Base-by-base conservation (phyloP, 2,329 filamentous ascomycete genomes). In the Hypoxylon rubiginosum region DNA sequence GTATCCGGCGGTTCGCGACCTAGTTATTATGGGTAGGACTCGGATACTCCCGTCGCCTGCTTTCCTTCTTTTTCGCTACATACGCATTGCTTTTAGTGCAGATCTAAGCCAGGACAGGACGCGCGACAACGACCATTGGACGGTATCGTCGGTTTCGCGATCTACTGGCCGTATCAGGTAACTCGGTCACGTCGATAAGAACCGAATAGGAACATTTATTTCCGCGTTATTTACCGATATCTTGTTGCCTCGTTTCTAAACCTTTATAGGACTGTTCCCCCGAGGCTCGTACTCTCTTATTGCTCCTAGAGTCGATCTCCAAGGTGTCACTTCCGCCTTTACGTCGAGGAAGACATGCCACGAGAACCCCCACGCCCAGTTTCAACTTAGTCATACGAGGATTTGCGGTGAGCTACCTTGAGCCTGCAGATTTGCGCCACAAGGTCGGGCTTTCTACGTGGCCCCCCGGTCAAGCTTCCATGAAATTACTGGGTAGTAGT, bases 1-100 rank as follows among this genome's bases (percentile, higher is more conserved):
- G 64, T 30, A 64, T 52, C 67, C 64, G 64, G 58, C 56, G 64
- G 64, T 52, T 54, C 43, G 43, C 45, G 58, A 36, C 64, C 55
- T 56, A 61, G 56, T 53, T n/a, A 41, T 26, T 39, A 15, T 34
- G 41, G 24, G 28, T 10, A 39, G 21, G 11, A 17, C 30, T 43
- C 67, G 67, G 67, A 55, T 67, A 43, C 54, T 69, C 67, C 67
- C 67, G 67, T 57, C 54, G 58, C 51, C 46, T 62, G 51, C 39
- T 43, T 21, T 21, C n/a, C n/a, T 43, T 13, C 19, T 21, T 21
- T 24, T 24, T 43, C 7, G 39, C 39, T 43, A 21, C 39, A 43
- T 21, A 21, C 19, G 30, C 9, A 41, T 43, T 52, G 24, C 28
- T 46, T 52, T 58, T 43, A 45, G 52, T 64, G 39, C 58, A 62